phyloP scores from a whole-genome alignment of 2,329 filamentous ascomycete species.

The Aureobasidium uvarum region DNA sequence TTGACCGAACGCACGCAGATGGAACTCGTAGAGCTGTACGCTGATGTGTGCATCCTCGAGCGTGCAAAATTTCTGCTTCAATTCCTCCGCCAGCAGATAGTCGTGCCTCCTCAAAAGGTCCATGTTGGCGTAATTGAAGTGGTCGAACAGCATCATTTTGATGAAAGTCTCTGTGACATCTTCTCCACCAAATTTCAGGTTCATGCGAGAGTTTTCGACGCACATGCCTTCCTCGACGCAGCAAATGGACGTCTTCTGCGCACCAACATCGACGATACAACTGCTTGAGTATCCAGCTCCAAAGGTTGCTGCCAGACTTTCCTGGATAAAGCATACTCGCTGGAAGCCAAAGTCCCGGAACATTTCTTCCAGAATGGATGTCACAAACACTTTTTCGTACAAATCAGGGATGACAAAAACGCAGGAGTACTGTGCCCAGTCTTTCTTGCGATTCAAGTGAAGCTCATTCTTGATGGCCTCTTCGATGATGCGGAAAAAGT shows the following conservation, averaged over 20 bases:
- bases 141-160: slow-evolving; percentile 96
- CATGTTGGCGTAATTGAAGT: slow-evolving; percentile 93
- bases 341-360: slow-evolving; percentile 88
- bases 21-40: slow-evolving; percentile 84
- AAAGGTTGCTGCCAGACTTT: slow-evolving; percentile 91
- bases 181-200: slow-evolving; percentile 87
- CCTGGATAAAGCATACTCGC: slow-evolving; percentile 89
- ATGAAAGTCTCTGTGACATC: slow-evolving; percentile 94
- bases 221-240: slow-evolving; percentile 97
- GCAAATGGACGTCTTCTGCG: slow-evolving; percentile 94
- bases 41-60: slow-evolving; percentile 87
- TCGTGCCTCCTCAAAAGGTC: slow-evolving; percentile 88
- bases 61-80: slow-evolving; percentile 91
- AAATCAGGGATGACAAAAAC: slow-evolving; percentile 97
- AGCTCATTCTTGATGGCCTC: slow-evolving; percentile 84
- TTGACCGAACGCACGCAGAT: slow-evolving; percentile 82
- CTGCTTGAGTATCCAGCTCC: slow-evolving; percentile 91
- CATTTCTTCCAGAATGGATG: slow-evolving; percentile 76
- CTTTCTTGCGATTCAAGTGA: slow-evolving; percentile 70
- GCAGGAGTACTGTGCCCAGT: slow-evolving; percentile 88
- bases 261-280: slow-evolving; percentile 94
- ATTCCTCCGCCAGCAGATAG: slow-evolving; percentile 87
- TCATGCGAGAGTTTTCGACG: slow-evolving; percentile 90
- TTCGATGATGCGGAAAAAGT: slow-evolving; percentile 83
- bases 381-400: slow-evolving; percentile 92